Evolutionary conservation across 352 stramenopile genomes (phyloP).

Genomic region (Globisporangium middletonii): DNA sequence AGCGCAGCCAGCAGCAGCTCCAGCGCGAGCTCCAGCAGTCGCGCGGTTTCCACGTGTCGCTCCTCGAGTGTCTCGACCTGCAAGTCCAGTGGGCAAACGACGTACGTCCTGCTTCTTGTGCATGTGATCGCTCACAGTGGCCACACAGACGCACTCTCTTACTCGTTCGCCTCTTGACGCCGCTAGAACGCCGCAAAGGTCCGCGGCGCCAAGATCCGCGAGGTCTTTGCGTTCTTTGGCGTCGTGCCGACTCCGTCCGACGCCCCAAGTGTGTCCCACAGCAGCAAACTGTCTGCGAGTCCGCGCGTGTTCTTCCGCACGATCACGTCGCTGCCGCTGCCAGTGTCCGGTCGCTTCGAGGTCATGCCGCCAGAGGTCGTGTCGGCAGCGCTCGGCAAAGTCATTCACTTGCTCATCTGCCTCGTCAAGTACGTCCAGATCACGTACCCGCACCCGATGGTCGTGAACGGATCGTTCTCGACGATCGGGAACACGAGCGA

Average conservation of each 20-base stretch:
- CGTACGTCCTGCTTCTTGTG: conserved; percentile 15
- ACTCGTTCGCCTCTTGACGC: neutral
- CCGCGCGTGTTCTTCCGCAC: conserved; percentile 43
- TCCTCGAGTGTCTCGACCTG: conserved; percentile 64
- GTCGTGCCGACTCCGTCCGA: conserved; percentile 5
- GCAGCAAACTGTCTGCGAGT: neutral
- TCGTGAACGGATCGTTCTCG: conserved; percentile 83
- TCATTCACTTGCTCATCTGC: conserved; percentile 70
- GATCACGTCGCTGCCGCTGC: conserved; percentile 61
- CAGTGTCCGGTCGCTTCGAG: conserved; percentile 66
- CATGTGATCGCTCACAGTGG: neutral
- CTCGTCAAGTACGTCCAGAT: conserved; percentile 66
- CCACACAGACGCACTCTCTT: neutral
- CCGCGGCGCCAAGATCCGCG: conserved; percentile 59
- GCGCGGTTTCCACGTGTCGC: conserved; percentile 33
- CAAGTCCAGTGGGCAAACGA: conserved; percentile 57
- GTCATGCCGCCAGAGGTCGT: conserved; percentile 71
- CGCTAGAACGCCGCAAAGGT: conserved; percentile 53
- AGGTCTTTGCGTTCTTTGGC: conserved; percentile 64
- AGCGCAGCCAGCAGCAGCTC: conserved; percentile 37
- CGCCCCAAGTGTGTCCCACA: neutral
- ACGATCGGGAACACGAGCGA: conserved; percentile 79
- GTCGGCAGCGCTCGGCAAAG: conserved; percentile 55
- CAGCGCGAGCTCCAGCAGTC: conserved; percentile 24
- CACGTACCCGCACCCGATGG: conserved; percentile 78